phyloP scores from a whole-genome alignment of 2,329 filamentous ascomycete species.

The Fusarium duplospermum region DNA sequence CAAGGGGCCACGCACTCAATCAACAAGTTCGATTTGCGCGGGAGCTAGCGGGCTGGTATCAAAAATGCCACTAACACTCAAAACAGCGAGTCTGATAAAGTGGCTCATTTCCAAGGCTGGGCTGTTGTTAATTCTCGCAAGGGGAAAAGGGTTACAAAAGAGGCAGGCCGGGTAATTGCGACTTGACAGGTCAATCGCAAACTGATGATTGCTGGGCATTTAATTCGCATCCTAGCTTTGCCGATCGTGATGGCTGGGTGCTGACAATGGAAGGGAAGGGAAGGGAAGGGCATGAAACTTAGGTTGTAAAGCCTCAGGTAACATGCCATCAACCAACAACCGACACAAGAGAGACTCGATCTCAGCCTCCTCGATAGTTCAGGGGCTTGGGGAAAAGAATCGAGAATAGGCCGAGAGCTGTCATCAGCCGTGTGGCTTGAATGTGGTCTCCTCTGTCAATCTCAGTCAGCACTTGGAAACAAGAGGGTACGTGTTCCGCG shows the following conservation, averaged over 20 bases:
- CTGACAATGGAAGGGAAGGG: not conserved
- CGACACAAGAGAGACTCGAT: not conserved
- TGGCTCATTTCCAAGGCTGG: not conserved
- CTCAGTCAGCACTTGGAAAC: slow-evolving; percentile 20
- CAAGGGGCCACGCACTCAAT: not conserved
- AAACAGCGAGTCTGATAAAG: not conserved
- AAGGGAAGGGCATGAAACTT: not conserved
- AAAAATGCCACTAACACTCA: slow-evolving; percentile 1
- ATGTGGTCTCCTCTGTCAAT: slow-evolving; percentile 12
- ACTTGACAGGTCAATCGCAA: slow-evolving; percentile 20
- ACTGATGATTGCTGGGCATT: slow-evolving; percentile 3
- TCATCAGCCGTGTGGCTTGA: slow-evolving; percentile 11
- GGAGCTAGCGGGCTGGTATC: slow-evolving; percentile 4
- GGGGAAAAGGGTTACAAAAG: slow-evolving; percentile 8
- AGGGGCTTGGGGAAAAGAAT: not conserved
- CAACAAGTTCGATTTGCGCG: not conserved
- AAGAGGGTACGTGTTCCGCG: not conserved
- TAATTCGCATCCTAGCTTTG: slow-evolving; percentile 5
- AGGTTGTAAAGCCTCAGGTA: not conserved
- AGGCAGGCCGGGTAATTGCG: slow-evolving; percentile 16
- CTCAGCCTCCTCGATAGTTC: not conserved
- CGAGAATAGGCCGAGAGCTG: not conserved
- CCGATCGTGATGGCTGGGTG: slow-evolving; percentile 12
- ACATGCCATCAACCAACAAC: not conserved
- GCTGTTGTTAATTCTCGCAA: slow-evolving; percentile 1